phyloP scores from a whole-genome alignment of 1,139 yeast species.

The Nadsonia commutata region DNA sequence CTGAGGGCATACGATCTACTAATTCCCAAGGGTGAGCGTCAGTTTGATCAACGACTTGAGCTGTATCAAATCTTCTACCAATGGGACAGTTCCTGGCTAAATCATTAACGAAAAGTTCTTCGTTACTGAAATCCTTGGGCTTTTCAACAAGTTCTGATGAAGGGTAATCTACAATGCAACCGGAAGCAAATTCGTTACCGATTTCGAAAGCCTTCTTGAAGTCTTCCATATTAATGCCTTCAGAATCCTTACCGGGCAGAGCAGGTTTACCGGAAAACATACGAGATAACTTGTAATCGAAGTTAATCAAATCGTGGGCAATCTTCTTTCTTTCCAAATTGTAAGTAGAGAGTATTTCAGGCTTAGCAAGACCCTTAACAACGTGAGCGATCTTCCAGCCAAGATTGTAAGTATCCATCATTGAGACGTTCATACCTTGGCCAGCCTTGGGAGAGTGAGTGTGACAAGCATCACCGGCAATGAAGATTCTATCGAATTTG shows the following conservation, averaged over 20 bases:
- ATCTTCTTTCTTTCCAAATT: slow-evolving; percentile 23
- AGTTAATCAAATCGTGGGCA: slow-evolving; percentile 24
- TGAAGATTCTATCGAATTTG: slow-evolving; percentile 19
- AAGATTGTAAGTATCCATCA: slow-evolving; percentile 25
- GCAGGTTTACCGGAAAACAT: slow-evolving; percentile 24
- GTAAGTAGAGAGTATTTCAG: slow-evolving; percentile 21
- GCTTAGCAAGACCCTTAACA: slow-evolving; percentile 19
- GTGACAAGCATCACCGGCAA: slow-evolving; percentile 29
- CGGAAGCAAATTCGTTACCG: slow-evolving; percentile 25
- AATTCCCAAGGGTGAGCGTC: slow-evolving; percentile 20
- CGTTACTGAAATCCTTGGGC: slow-evolving; percentile 7
- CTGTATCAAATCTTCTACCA: slow-evolving; percentile 21
- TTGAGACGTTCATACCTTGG: slow-evolving; percentile 28
- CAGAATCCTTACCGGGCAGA: slow-evolving; percentile 14
- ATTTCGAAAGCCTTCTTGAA: slow-evolving; percentile 20
- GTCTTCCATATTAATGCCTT: slow-evolving; percentile 22
- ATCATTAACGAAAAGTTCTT: slow-evolving; percentile 6
- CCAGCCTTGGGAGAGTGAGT: slow-evolving; percentile 30
- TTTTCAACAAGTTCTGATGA: slow-evolving; percentile 14
- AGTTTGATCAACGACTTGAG: slow-evolving; percentile 17
- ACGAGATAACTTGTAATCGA: slow-evolving; percentile 23
- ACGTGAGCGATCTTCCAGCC: slow-evolving; percentile 27
- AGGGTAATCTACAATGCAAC: slow-evolving; percentile 22
- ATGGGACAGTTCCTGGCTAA: slow-evolving; percentile 19
- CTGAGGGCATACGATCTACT: slow-evolving; percentile 19